A percentile compares a stretch with the other conserved stretches of the same genome.
These are phyloP conservation scores for Paecilomyces dactylethromorphus DNA, from an alignment of 2,329 filamentous ascomycete species.

Conservation along the genomic window DNA sequence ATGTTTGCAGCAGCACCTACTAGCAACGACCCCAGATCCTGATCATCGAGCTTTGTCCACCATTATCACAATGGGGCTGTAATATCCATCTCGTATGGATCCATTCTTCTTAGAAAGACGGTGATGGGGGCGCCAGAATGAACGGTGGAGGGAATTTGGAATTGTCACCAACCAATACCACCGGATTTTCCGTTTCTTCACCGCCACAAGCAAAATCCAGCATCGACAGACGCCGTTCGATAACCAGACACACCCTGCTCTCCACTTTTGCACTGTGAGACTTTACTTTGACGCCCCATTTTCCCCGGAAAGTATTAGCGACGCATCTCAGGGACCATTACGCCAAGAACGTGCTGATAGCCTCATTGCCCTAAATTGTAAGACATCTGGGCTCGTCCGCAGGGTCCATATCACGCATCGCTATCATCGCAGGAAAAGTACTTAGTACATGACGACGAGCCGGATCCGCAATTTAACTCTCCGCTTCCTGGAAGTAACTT, in stretches of 20 bases:
- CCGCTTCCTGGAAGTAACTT: not conserved
- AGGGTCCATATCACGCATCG: not conserved
- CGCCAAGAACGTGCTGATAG: not conserved
- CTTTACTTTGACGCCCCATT: not conserved
- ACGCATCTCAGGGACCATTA: not conserved
- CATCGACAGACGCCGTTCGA: not conserved
- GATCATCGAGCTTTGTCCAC: not conserved
- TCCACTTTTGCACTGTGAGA: not conserved
- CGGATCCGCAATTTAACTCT: not conserved
- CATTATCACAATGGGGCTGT: not conserved
- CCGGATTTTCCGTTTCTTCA: not conserved
- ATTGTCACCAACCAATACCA: not conserved
- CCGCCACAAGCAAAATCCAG: slow-evolving; percentile 1
- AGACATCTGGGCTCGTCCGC: not conserved
- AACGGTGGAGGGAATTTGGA: not conserved
- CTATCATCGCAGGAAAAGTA: not conserved
- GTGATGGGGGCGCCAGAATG: not conserved
- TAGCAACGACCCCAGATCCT: not conserved
- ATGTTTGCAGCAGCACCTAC: not conserved
- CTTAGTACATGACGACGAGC: not conserved
- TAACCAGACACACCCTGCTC: not conserved
- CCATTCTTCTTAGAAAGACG: not conserved
- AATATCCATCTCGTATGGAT: not conserved
- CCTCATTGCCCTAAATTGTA: too few relatives aligned
- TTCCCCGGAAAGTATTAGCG: not conserved